These are phyloP conservation scores for Candida krabiensis DNA, from an alignment of 805 yeast genomes.

Conservation along the genomic window DNA sequence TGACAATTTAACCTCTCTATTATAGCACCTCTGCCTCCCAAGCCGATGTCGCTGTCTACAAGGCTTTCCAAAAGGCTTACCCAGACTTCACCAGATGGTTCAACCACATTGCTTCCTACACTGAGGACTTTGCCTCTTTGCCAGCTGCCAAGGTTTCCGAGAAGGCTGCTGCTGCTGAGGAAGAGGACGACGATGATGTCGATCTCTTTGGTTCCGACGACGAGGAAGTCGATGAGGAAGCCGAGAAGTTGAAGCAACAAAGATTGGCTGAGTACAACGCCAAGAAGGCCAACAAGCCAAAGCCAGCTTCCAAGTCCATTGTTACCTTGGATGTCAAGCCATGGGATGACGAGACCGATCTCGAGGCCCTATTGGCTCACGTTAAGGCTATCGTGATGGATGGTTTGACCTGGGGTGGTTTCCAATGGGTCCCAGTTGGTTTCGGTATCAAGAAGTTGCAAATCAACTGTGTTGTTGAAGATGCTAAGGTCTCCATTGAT, in stretches of 20 bases:
- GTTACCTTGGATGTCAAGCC: slow-evolving; percentile 98
- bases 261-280: slow-evolving; percentile 98
- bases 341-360: slow-evolving; percentile 99
- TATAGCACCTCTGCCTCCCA: slow-evolving; percentile 83
- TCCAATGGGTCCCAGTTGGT: slow-evolving; percentile 94
- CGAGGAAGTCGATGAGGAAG: slow-evolving; percentile 94
- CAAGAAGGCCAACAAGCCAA: slow-evolving; percentile 96
- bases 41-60: slow-evolving; percentile 92
- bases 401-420: slow-evolving; percentile 98
- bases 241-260: slow-evolving; percentile 95
- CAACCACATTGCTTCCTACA: slow-evolving; percentile 94
- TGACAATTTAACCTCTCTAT: slow-evolving; percentile 19
- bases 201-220: slow-evolving; percentile 94
- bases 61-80: slow-evolving; percentile 88
- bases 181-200: slow-evolving; percentile 86
- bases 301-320: slow-evolving; percentile 97
- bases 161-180: slow-evolving; percentile 62
- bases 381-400: slow-evolving; percentile 85
- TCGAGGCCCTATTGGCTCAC: slow-evolving; percentile 82
- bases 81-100: slow-evolving; percentile 98
- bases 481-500: slow-evolving; percentile 89
- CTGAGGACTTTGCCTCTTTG: slow-evolving; percentile 76
- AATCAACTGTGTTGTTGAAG: slow-evolving; percentile 97
- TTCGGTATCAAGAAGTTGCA: slow-evolving; percentile 99
- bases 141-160: slow-evolving; percentile 73